Base-by-base conservation (phyloP, 306 rosid species). In the Sindora glabra region DNA sequence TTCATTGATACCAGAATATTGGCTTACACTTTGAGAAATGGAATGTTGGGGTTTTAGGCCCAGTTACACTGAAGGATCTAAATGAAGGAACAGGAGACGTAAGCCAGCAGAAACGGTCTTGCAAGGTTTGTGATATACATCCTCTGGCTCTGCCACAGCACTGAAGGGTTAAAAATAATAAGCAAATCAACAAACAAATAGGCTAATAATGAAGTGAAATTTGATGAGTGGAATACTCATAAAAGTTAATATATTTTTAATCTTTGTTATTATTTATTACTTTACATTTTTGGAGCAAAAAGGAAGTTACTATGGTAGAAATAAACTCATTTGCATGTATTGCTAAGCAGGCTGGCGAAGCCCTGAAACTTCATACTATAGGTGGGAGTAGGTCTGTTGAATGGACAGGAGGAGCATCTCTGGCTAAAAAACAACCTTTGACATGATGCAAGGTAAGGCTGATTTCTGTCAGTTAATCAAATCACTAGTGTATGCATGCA, bases 101-200 rank as follows among this genome's bases (percentile, higher is more conserved):
- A 53, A 81, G 95, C n/a, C 5, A 30, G 65, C 92, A 87, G 74
- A 81, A 84, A 81, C 88, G 98, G 98, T 83, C 95, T 46, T 86
- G 85, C 89, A 81, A 91, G 98, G 98, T 91, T 46, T 56, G 68
- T 72, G 50, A 40, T 41, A 13, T 25, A 18, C 29, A 18, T 53
- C 12, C 29, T 18, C 12, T 40, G 47, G 45, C 58, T 67, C 16
- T 0, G 6, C 25, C 27, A n/a, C 48, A 27, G 51, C 24, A 11
- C 14, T 46, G 51, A 19, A 33, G 11, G 61, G 56, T 48, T 21
- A 6, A 17, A 26, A 11, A 3, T 44, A 29, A 50, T 2, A 12
- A 24, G 32, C 2, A 5, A 29, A 29, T 9, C 32, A 17, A 18
- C 22, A 17, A 37, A 47, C 53, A 47, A 17, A 48, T 42, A 41